Percentiles rank a stretch among this genome's conserved stretches.
phyloP scores from a whole-genome alignment of 352 stramenopile species.

The Globisporangium iwayamae region DNA sequence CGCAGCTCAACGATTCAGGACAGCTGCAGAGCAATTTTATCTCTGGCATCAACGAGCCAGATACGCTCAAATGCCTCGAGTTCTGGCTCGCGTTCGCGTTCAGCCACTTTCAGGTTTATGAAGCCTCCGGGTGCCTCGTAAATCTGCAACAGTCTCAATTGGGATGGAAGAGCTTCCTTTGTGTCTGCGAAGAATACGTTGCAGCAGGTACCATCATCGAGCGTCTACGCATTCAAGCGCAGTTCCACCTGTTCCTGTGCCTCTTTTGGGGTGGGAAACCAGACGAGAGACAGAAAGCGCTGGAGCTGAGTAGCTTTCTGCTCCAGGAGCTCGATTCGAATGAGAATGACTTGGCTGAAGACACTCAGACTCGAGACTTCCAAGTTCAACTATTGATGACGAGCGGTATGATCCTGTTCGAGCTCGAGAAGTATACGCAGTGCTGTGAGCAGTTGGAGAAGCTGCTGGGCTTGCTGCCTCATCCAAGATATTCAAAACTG shows the following conservation, averaged over 20 bases:
- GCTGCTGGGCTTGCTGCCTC: conserved; percentile 15
- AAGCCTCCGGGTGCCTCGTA: conserved; percentile 37
- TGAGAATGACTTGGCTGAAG: conserved; percentile 4
- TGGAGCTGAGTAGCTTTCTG: conserved; percentile 3
- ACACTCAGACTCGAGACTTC: not conserved
- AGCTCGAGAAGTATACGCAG: conserved; percentile 15
- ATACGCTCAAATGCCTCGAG: conserved; percentile 22
- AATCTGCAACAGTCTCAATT: conserved; percentile 38
- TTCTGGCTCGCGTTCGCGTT: conserved; percentile 63
- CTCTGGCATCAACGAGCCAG: not conserved
- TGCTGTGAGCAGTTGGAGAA: conserved; percentile 24
- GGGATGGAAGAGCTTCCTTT: conserved; percentile 42
- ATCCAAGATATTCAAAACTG: conserved; percentile 23
- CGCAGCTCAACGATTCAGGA: conserved; percentile 21
- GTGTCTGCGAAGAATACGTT: not conserved
- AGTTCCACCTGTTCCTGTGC: conserved; percentile 34
- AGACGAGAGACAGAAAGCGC: conserved; percentile 10
- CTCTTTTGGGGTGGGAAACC: conserved; percentile 32
- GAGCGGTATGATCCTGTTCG: conserved; percentile 39
- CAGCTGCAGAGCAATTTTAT: conserved; percentile 12
- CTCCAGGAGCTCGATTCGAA: conserved; percentile 14
- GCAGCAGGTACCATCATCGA: conserved; percentile 14
- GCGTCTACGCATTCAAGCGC: conserved; percentile 24
- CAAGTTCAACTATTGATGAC: conserved; percentile 37
- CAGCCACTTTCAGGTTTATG: conserved; percentile 48